Percentiles rank a stretch among this genome's conserved stretches.
These are phyloP conservation scores for Lactarius hatsudake DNA, from an alignment of 768 basidiomycete species.

Conservation along the genomic window DNA sequence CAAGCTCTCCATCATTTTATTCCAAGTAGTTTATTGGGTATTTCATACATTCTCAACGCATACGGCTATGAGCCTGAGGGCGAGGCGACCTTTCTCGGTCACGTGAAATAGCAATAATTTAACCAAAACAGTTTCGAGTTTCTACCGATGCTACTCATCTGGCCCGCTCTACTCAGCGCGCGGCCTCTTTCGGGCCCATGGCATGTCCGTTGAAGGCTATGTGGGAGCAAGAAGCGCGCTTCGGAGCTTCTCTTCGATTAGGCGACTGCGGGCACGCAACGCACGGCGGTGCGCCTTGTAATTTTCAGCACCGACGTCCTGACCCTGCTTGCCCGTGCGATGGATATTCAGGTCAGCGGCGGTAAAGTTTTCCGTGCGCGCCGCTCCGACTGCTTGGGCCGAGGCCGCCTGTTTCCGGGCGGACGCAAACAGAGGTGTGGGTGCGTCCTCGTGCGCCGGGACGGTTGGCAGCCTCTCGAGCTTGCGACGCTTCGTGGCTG, in stretches of 20 bases:
- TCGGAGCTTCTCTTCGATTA: conserved; percentile 16
- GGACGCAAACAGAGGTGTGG: background rate
- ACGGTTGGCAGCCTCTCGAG: background rate
- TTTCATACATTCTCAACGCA: too few species aligned
- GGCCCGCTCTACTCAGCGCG: too few species aligned
- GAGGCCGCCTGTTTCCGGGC: background rate
- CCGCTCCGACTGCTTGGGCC: too few species aligned
- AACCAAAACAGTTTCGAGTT: too few species aligned
- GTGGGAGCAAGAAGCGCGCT: background rate
- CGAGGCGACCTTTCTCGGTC: too few species aligned
- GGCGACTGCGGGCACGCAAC: conserved; percentile 17
- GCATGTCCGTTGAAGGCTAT: background rate
- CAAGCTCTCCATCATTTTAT: too few species aligned
- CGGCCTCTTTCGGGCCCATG: background rate
- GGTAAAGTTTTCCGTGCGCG: background rate
- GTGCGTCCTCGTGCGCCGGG: background rate
- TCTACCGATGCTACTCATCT: too few species aligned
- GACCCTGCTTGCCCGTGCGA: too few species aligned
- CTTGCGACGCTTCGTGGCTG: conserved; percentile 10
- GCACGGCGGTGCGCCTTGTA: conserved; percentile 8
- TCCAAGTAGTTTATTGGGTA: too few species aligned
- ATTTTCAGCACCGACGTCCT: background rate
- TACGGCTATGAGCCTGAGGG: too few species aligned
- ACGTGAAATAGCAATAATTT: too few species aligned
- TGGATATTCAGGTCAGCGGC: background rate